Base-by-base conservation (phyloP, 2,329 filamentous ascomycete species). In the Clarireedia sp. region DNA sequence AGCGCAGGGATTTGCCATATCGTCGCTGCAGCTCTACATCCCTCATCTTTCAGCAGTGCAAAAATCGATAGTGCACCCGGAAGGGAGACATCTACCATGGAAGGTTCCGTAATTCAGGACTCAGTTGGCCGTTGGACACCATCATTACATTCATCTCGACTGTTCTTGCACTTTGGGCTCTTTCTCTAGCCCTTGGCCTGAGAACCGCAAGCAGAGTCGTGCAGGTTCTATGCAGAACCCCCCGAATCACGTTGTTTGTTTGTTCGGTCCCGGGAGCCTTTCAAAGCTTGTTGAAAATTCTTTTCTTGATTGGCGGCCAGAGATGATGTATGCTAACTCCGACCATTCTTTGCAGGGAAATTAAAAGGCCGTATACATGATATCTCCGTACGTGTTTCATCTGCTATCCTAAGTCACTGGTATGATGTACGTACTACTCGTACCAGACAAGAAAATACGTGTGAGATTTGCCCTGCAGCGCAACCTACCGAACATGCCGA, bases 1-100 rank as follows among this genome's bases (percentile, higher is more conserved):
- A 55, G 26, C 21, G 45, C 43, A 36, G 57, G 57, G 9, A 57
- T 10, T 5, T 57, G 24, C 55, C 48, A 57, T 38, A 59, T 26
- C 17, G 43, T 55, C 33, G 51, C 48, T 10, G 43, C 57, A 17
- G 52, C 43, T 45, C 57, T 54, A 19, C 41, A 50, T 17, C 29
- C 54, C 44, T 59, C 57, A 3, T 55, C 51, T 45, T 57, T 29
- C 17, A 48, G 23, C 10, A 38, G 26, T 29, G 41, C 46, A 23
- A 55, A n/a, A 12, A 59, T 37, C 17, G 41, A 51, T 23, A 48
- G 33, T 37, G 47, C 40, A 26, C 14, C 45, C 16, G 47, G 16
- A 33, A 55, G 40, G 16, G 33, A 14, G 9, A 29, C n/a, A 41
- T 44, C 40, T 45, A 55, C 51, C 49, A 44, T 56, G 21, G 21